Base-by-base conservation (phyloP, 257 asterid species). In the Thymus quinquecostatus region DNA sequence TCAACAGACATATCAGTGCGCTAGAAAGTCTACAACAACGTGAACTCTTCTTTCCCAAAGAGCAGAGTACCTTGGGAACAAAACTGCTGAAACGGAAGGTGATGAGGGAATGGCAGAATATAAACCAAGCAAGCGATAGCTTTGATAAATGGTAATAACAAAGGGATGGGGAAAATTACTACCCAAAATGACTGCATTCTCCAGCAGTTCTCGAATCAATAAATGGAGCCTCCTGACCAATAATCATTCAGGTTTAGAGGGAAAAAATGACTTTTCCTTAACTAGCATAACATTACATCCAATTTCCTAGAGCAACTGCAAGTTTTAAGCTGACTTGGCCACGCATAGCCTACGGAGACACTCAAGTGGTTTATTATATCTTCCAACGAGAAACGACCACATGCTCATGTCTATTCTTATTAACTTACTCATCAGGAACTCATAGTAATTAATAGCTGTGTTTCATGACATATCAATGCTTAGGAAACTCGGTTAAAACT, bases 381-480 rank as follows among this genome's bases (percentile, higher is more conserved):
- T 36, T 14, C 6, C 27, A 51, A 44, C 14, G 11, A 30, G 36
- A 64, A 71, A 57, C 21, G 48, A 21, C 11, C 43, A 47, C 53
- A 28, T 36, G 68, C 53, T 45, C 49, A 10, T 21, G 36, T 36
- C 40, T 67, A 29, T 11, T 66, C 56, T 8, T n/a, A 55, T 41
- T 14, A 60, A 36, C 70, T 45, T 34, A 14, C 38, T 21, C 66
- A 45, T 32, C 60, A 44, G 67, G 64, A 57, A 32, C 50, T 36
- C 55, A 53, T 49, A 21, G 21, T 21, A 70, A 13, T 45, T 45
- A 59, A 30, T 47, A 70, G 50, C 27, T 45, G 60, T 29, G 51
- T 10, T 45, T 56, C 72, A 34, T 57, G 12, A 21, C 65, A 41
- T n/a, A 54, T 64, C 58, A 66, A 47, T 47, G 74, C 69, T 13